Percentiles rank a stretch among this genome's conserved stretches.
These are phyloP conservation scores for Aspergillus floridensis DNA, from an alignment of 2,329 filamentous ascomycete genomes.

Conservation along the genomic window DNA sequence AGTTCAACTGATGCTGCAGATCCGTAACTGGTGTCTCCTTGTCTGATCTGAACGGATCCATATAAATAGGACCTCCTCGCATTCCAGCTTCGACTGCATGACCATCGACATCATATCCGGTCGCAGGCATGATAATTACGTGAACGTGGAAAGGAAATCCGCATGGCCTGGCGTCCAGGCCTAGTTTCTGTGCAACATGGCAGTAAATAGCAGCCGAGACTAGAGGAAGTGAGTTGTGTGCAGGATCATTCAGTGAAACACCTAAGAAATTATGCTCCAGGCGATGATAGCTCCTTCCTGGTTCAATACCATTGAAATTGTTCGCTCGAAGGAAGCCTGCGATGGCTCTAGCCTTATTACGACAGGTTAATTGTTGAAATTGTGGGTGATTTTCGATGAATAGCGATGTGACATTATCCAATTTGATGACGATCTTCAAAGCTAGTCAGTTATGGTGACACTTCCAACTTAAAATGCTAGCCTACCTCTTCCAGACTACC, in stretches of 20 bases:
- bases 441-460: conserved; percentile 12
- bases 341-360: conserved; percentile 66
- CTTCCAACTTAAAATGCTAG: neutral
- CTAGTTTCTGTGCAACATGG: conserved; percentile 70
- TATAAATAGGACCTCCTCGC: conserved; percentile 63
- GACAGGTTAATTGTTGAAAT: conserved; percentile 58
- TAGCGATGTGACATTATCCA: conserved; percentile 62
- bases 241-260: conserved; percentile 68
- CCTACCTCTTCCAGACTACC: conserved; percentile 73
- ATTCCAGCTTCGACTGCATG: conserved; percentile 21
- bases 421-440: conserved; percentile 57
- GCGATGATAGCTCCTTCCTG: conserved; percentile 69
- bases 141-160: conserved; percentile 84
- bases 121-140: conserved; percentile 66
- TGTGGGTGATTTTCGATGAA: conserved; percentile 56
- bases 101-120: conserved; percentile 61
- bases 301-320: conserved; percentile 68
- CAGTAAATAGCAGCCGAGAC: conserved; percentile 87
- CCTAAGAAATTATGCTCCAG: conserved; percentile 87
- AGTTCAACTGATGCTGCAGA: conserved; percentile 60
- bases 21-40: conserved; percentile 62
- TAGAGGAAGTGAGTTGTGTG: conserved; percentile 78
- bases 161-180: conserved; percentile 73
- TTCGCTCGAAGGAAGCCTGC: conserved; percentile 66
- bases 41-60: conserved; percentile 75